Conservation (phyloP, 1,284 basidiomycete species). For the Puccinia horiana region DNA sequence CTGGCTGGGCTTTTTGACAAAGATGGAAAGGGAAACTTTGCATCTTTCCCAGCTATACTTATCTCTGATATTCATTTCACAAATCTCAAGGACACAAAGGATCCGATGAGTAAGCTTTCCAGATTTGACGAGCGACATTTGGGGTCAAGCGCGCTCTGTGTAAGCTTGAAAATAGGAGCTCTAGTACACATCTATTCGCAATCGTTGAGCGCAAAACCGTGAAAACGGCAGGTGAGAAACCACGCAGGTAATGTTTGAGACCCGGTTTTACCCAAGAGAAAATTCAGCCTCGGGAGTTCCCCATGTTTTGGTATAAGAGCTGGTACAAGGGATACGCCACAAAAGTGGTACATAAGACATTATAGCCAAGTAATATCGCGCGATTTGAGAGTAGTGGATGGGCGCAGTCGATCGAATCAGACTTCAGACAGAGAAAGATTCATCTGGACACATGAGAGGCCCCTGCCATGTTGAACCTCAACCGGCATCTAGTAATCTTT, state of each 20-base stretch:
- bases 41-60: slow-evolving; percentile 1
- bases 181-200: neutral
- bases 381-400: neutral
- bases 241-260: neutral
- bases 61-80: slow-evolving; percentile 2
- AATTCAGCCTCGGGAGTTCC: slow-evolving; percentile 9
- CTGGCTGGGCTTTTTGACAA: neutral
- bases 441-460: slow-evolving; percentile 7
- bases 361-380: neutral
- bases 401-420: slow-evolving; percentile 20
- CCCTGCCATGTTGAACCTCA: slow-evolving; percentile 13
- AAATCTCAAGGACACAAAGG: neutral
- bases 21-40: neutral
- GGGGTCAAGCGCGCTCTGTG: neutral
- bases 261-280: neutral
- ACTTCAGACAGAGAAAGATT: slow-evolving; percentile 7
- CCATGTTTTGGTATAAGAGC: neutral
- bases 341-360: neutral
- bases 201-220: neutral
- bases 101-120: slow-evolving; percentile 8
- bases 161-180: neutral
- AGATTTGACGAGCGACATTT: slow-evolving; percentile 17
- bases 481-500: neutral
- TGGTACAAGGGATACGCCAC: too few species aligned
- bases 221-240: neutral